Base-by-base conservation (phyloP, 495 filamentous ascomycete species). In the Mycothermus thermophilus region DNA sequence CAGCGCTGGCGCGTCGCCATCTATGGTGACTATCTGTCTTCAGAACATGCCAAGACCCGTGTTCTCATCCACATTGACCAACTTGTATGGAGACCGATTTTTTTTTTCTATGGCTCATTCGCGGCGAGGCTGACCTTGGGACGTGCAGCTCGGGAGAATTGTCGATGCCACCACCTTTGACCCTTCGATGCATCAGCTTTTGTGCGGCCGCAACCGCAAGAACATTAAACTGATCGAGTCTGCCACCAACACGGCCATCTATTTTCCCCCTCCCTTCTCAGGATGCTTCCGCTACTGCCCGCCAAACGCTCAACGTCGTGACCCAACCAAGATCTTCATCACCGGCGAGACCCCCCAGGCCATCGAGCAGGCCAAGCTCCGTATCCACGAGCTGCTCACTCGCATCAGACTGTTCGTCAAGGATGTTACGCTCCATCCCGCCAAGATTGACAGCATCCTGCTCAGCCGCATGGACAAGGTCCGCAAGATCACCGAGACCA, bases 161-260 rank as follows among this genome's bases (percentile, higher is more conserved):
- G 80, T 93, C 19, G 84, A 94, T 48, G 70, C 67, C 12, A 76
- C 83, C 52, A 79, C 79, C 45, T 66, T 95, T 40, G 90, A 96
- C 48, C 60, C 83, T 17, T 83, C 85, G 16, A 66, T 93, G 53
- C 92, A 96, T 54, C 84, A 80, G 24, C 62, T 94, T 39, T 71
- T 94, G 31, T 93, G 87, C 54, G 90, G 90, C 18, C 80, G 88
- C 10, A 83, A 80, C 40, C 73, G 88, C 46, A 90, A 93, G 63
- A 94, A 95, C 49, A 88, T 97, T 59, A 94, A 95, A 65, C 63
- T 85, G 34, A 94, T 97, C 48, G 90, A 97, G 55, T 87, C 90
- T 10, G 71, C 77, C 14, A 93, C 90, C 10, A 80, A 82, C 46
- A 94, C 92, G 10, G 88, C 90, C 24, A 95, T 97, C 42, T 97